Evolutionary conservation across 345 rosid genomes (phyloP), one percentile per base, ranked within the genome.

Genomic region (Pseudoturritis turrita): DNA sequence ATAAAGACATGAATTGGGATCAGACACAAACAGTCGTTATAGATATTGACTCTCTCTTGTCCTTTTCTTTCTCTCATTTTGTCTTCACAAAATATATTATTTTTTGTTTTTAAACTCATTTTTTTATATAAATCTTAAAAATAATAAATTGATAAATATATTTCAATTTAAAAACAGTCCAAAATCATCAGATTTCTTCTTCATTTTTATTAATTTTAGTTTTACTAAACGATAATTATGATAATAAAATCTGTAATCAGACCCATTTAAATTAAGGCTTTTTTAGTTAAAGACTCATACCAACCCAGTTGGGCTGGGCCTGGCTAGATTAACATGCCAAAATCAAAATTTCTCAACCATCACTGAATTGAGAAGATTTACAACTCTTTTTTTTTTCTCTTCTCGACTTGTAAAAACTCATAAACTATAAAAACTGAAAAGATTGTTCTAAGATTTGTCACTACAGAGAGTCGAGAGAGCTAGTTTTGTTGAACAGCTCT

Each of bases 1-100:
- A 65, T 65, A 74, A 66, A 66, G 68, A 74, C 78, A 58, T 66
- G 62, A 39, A 58, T 15, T 60, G 5, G 47, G 58, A 57, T 58
- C 72, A 57, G 54, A 65, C 77, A 74, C 72, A 65, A 39, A 39
- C 68, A 65, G 72, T 74, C 52, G 45, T 51, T 66, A 3, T 50
- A 50, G 72, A 74, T 55, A 59, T 51, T 50, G 66, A 73, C 72
- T 19, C 72, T 73, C 54, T 53, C 72, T 74, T 66, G 72, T 67
- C 68, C 13, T 74, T 66, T 66, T 74, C 73, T 74, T 49, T 49
- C 12, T 15, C 46, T 15, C 54, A 14, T 50, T 74, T 66, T 58
- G 72, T 39, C 72, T 58, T 57, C 78, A 28, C 61, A 74, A 47
- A 10, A 15, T 49, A 62, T 36, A 25, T 52, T n/a, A 13, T 14